A percentile compares a stretch with the other conserved stretches of the same genome.
These are phyloP conservation scores for Gamsiella multidivaricata DNA, from an alignment of 192 early-diverging fungal genomes.

Conservation along the genomic window DNA sequence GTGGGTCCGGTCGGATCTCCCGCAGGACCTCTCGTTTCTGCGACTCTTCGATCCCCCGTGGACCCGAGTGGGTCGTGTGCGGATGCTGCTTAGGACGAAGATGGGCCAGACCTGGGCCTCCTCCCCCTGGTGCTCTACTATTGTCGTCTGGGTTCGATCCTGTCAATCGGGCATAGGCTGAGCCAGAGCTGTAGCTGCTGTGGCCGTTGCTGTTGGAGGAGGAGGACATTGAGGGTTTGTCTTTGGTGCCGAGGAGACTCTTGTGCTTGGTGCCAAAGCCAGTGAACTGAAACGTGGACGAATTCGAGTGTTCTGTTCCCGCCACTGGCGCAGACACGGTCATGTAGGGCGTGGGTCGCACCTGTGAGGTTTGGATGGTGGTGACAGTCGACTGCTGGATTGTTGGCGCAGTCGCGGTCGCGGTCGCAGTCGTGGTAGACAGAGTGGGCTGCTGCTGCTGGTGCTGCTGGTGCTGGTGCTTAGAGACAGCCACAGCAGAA, in stretches of 20 bases:
- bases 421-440: background rate
- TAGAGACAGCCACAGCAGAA: no score
- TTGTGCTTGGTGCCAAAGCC: conserved; percentile 27
- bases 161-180: conserved; percentile 23
- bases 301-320: conserved; percentile 7
- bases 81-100: conserved; percentile 40
- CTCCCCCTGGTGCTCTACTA: background rate
- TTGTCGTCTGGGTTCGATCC: conserved; percentile 10
- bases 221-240: conserved; percentile 13
- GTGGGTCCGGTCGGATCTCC: conserved; percentile 45
- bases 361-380: background rate
- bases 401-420: conserved; percentile 1
- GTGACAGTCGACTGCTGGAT: background rate
- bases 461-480: background rate
- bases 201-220: background rate
- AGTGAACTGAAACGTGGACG: conserved; percentile 27
- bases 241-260: conserved; percentile 31
- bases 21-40: conserved; percentile 31
- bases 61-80: conserved; percentile 31
- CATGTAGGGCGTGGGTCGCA: background rate
- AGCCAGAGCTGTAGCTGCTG: background rate
- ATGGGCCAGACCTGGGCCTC: conserved; percentile 18
- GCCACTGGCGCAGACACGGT: conserved; percentile 15
- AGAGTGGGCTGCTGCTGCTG: background rate
- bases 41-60: conserved; percentile 34